phyloP scores from a whole-genome alignment of 2,329 filamentous ascomycete genomes.

The Diplodia mutila region DNA sequence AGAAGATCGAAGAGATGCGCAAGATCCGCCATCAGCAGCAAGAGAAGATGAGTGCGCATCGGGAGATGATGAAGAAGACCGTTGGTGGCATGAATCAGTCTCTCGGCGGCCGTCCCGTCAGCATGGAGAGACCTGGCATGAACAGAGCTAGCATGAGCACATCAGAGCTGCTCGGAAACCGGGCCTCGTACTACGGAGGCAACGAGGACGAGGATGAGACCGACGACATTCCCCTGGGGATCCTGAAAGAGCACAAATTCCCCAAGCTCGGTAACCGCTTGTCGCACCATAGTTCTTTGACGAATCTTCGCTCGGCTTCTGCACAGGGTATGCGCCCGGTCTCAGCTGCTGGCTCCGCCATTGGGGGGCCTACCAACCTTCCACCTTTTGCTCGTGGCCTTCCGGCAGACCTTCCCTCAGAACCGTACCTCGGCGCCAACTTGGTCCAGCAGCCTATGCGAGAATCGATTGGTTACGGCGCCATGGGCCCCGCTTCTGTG shows the following conservation, averaged over 20 bases:
- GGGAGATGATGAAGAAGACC: slow-evolving; percentile 25
- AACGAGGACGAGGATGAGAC: slow-evolving; percentile 22
- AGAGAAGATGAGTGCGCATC: slow-evolving; percentile 22
- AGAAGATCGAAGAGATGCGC: slow-evolving; percentile 25
- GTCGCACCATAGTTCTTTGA: slow-evolving; percentile 16
- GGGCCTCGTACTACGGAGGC: neutral
- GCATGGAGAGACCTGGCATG: slow-evolving; percentile 19
- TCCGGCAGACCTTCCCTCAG: slow-evolving; percentile 34
- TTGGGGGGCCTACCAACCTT: slow-evolving; percentile 28
- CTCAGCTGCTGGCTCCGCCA: slow-evolving; percentile 9
- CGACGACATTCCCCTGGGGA: slow-evolving; percentile 45
- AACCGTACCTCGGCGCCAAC: slow-evolving; percentile 41
- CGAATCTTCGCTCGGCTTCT: slow-evolving; percentile 21
- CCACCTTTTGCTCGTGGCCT: slow-evolving; percentile 43
- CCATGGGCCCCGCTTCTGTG: slow-evolving; percentile 37
- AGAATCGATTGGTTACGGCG: slow-evolving; percentile 38
- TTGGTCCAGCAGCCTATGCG: slow-evolving; percentile 39
- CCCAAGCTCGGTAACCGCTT: slow-evolving; percentile 30
- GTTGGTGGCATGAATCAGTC: slow-evolving; percentile 22
- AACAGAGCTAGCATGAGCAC: slow-evolving; percentile 17
- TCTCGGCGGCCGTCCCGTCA: slow-evolving; percentile 7
- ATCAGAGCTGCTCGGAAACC: slow-evolving; percentile 19
- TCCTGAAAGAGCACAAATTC: slow-evolving; percentile 43
- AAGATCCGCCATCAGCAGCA: slow-evolving; percentile 21
- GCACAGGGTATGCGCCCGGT: slow-evolving; percentile 18